A percentile compares a stretch with the other conserved stretches of the same genome.
Evolutionary conservation across 441 rosid species (phyloP).

Genomic region (Adansonia madagascariensis): DNA sequence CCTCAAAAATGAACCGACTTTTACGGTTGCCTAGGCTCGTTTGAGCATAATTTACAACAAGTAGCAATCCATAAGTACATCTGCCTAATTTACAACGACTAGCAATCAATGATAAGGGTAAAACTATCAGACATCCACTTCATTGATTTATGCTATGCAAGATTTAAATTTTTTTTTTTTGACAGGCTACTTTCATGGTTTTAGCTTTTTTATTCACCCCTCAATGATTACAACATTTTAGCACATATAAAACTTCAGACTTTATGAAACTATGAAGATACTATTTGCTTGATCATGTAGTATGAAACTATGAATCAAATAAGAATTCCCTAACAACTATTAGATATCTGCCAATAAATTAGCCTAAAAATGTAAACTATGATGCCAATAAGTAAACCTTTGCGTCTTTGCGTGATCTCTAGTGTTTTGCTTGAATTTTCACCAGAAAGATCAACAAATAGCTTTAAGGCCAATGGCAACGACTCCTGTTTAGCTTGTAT

Average conservation of each 20-base stretch:
- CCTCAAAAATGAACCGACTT: not conserved
- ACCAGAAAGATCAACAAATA: constrained; percentile 49
- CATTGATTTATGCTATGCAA: not conserved
- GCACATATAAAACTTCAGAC: not conserved
- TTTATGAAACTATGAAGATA: not conserved
- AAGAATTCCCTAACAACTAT: constrained; percentile 5
- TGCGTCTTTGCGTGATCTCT: constrained; percentile 35
- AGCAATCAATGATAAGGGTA: not conserved
- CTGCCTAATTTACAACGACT: not conserved
- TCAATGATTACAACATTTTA: not conserved
- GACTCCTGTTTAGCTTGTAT: constrained; percentile 25
- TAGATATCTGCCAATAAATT: not conserved
- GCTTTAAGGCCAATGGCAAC: constrained; percentile 36
- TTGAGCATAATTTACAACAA: not conserved
- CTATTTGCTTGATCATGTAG: not conserved
- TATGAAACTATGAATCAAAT: not conserved
- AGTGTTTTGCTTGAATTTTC: constrained; percentile 28
- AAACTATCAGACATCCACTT: not conserved
- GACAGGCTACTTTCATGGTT: not conserved
- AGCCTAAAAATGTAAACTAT: constrained; percentile 9
- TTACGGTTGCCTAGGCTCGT: not conserved
- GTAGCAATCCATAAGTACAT: no score
- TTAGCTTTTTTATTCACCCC: not conserved
- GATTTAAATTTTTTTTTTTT: not conserved
- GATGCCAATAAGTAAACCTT: constrained; percentile 44